Conservation (phyloP, 768 basidiomycete genomes). For the Leccinum incarnatum region DNA sequence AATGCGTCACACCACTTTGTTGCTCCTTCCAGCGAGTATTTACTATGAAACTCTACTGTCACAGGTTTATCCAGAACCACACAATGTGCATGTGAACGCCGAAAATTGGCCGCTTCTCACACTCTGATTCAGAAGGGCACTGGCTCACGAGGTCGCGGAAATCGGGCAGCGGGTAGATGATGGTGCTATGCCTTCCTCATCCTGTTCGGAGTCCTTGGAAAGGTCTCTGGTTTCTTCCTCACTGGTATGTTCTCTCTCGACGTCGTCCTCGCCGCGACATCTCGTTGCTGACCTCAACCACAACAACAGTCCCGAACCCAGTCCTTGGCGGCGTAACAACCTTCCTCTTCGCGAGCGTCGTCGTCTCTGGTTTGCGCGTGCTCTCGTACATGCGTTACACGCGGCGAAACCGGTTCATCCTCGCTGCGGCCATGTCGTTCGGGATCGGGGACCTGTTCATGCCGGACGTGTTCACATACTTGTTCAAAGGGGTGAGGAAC, state of each 20-base stretch:
- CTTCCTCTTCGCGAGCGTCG: conserved; percentile 78
- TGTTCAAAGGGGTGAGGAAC: conserved; percentile 61
- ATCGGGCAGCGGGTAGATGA: conserved; percentile 70
- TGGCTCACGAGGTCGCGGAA: conserved; percentile 22
- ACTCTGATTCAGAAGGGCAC: too few relatives aligned
- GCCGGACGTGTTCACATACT: conserved; percentile 58
- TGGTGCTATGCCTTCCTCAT: conserved; percentile 75
- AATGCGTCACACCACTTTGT: too few relatives aligned
- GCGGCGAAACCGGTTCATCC: conserved; percentile 65
- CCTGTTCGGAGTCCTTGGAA: conserved; percentile 76
- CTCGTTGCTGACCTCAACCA: not conserved
- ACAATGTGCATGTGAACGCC: too few relatives aligned
- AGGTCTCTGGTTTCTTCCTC: conserved; percentile 80
- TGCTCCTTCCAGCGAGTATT: too few relatives aligned
- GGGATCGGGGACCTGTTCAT: conserved; percentile 72
- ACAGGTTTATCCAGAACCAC: too few relatives aligned
- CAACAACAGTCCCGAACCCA: conserved; percentile 59
- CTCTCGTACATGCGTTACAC: conserved; percentile 58
- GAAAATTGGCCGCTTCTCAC: too few relatives aligned
- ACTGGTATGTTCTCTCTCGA: conserved; percentile 47
- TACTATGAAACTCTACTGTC: too few relatives aligned
- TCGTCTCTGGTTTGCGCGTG: conserved; percentile 64
- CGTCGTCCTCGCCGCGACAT: conserved; percentile 6
- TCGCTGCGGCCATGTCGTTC: conserved; percentile 66
- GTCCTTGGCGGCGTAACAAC: conserved; percentile 86